A percentile compares a stretch with the other conserved stretches of the same genome.
Evolutionary conservation across 2,329 filamentous ascomycete species (phyloP).

Genomic region (Pseudogymnoascus destructans): DNA sequence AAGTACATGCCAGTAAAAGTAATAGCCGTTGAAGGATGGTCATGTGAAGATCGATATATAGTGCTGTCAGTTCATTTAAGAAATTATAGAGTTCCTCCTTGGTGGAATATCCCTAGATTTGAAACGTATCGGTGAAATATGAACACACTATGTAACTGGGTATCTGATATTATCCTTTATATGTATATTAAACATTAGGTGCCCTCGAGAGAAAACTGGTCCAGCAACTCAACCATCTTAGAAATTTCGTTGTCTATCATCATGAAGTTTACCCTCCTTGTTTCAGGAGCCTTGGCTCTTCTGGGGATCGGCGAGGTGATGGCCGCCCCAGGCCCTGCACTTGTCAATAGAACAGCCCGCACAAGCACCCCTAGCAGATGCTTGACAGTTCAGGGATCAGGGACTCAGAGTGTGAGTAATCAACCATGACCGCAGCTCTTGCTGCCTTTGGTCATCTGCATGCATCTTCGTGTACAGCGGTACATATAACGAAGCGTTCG

Average conservation of each 20-base stretch:
- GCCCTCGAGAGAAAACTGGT: not conserved
- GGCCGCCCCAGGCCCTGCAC: not conserved
- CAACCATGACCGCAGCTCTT: slow-evolving; percentile 11
- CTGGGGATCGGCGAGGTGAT: not conserved
- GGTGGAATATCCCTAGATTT: not conserved
- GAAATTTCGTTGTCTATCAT: not conserved
- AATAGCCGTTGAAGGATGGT: not conserved
- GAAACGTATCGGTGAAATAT: slow-evolving; percentile 1
- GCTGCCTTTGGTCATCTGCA: slow-evolving; percentile 19
- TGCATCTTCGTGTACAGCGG: slow-evolving; percentile 41
- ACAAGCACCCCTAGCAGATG: slow-evolving; percentile 11
- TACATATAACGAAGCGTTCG: slow-evolving; percentile 39
- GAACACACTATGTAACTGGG: not conserved
- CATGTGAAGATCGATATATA: not conserved
- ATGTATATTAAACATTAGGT: not conserved
- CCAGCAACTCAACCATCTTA: not conserved
- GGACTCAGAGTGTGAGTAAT: slow-evolving; percentile 11
- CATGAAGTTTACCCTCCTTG: slow-evolving; percentile 2
- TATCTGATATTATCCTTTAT: not conserved
- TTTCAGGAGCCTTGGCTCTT: not conserved
- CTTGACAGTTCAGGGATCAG: slow-evolving; percentile 11
- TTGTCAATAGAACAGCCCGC: slow-evolving; percentile 10
- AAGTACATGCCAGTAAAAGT: not conserved
- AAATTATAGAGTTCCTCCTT: not conserved
- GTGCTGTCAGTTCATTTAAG: not conserved